Percentiles rank a stretch among this genome's conserved stretches.
Conservation (phyloP, 176 grass and related monocot species). For the Avena insularis region DNA sequence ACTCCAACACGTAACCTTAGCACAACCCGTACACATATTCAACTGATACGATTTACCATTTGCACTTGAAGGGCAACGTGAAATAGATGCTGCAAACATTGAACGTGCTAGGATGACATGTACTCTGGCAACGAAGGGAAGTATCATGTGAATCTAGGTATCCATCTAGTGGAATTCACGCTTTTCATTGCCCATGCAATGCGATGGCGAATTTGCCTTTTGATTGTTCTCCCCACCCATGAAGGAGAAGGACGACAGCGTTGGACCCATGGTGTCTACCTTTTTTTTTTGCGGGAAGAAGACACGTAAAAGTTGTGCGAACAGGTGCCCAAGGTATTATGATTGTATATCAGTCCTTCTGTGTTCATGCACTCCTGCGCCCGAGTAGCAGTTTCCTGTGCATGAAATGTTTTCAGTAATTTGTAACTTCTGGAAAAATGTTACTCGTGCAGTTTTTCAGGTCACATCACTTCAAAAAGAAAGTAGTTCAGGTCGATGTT, state of each 20-base stretch:
- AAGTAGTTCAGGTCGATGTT: neutral
- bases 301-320: neutral
- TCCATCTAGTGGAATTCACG: neutral
- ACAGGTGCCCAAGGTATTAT: neutral
- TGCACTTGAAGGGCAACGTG: no score
- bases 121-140: neutral
- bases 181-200: conserved; percentile 5
- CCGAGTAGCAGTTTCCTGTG: neutral
- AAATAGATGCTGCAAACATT: neutral
- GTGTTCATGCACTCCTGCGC: no score
- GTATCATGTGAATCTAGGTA: neutral
- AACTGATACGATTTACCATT: no score
- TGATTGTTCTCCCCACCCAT: neutral
- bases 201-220: neutral
- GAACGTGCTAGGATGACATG: conserved; percentile 3
- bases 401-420: neutral
- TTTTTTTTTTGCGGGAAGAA: neutral
- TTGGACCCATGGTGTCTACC: neutral
- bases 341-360: no score
- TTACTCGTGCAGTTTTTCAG: no score
- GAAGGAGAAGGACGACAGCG: neutral
- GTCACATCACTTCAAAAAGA: no score
- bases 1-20: no score
- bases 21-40: no score
- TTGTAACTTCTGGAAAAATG: no score